Base-by-base conservation (phyloP, 192 early-diverging fungal genomes). In the Lobulomyces angularis region DNA sequence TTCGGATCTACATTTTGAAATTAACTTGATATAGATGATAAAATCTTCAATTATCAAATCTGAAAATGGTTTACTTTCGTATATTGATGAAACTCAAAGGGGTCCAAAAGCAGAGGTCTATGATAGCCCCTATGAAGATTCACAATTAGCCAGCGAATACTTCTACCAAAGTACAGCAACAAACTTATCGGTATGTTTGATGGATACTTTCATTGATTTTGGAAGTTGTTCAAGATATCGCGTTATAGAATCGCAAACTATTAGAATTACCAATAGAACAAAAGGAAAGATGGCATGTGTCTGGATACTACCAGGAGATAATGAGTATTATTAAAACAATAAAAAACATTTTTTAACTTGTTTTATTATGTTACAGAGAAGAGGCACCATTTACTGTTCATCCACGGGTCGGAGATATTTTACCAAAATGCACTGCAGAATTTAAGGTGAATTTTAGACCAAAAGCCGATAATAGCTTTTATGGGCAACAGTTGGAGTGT, bases 271-370 rank as follows among this genome's bases (percentile, higher is more conserved):
- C 16, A 74, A 74, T 44, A 64, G 62, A 30, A 72, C 71, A 1
- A 63, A 54, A 32, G 68, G 71, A 11, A 74, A 62, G 43, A 64
- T 74, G 59, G 56, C 65, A 1, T 74, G 71, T 43, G 64, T 72
- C 0, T 74, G 71, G 71, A 61, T 62, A 27, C 41, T 63, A 27
- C 59, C 58, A 2, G 60, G 58, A 21, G 62, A 66, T 12, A 30
- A 24, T 46, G 16, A 22, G 19, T 8, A 8, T 48, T 12, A 12
- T 32, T 16, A 32, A 32, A 32, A 32, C 31, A n/a, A n/a, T 32
- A n/a, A 32, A 4, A 17, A 27, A 12, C 16, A 36, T 34, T 58
- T 9, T 12, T 20, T 51, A 24, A 17, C 5, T 52, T 5, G 12
- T 5, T 3, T 46, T 23, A 35, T 9, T 9, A 28, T 21, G 23